A percentile compares a stretch with the other conserved stretches of the same genome.
Evolutionary conservation across 495 filamentous ascomycete species (phyloP).

Genomic region (Chaetomium fimeti): DNA sequence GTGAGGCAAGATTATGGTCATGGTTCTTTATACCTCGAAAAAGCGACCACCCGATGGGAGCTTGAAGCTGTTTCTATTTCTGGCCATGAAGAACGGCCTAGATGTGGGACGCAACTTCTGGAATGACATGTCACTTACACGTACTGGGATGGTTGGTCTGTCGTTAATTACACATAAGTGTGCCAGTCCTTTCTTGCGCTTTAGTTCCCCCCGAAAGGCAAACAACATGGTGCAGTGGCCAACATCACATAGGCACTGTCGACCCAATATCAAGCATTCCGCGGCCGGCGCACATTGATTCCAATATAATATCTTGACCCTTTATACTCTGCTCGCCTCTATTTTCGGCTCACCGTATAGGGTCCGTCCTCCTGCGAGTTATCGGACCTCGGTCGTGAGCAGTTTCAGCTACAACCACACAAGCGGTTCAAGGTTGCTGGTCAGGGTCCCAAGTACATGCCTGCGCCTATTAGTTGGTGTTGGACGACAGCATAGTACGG

Average conservation of each 20-base stretch:
- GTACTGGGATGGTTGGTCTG: neutral
- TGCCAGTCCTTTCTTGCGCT: neutral
- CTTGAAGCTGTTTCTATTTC: constrained; percentile 1
- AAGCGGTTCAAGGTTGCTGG: neutral
- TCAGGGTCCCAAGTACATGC: too few species aligned
- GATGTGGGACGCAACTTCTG: neutral
- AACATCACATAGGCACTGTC: neutral
- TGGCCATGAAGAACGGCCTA: neutral
- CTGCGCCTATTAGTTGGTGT: too few species aligned
- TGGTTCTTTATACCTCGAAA: neutral
- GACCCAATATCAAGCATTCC: neutral
- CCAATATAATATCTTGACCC: neutral
- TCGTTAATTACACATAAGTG: neutral
- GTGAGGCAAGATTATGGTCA: neutral
- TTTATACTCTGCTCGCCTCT: neutral
- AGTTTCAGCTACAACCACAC: neutral
- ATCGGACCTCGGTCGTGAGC: neutral
- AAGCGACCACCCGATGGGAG: neutral
- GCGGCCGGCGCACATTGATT: too few species aligned
- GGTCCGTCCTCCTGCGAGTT: neutral
- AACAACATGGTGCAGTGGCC: too few species aligned
- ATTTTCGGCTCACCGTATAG: neutral
- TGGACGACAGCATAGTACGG: too few species aligned
- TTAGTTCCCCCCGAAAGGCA: neutral
- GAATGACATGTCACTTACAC: neutral